phyloP scores from a whole-genome alignment of 768 basidiomycete genomes.

The Suillus subalutaceus region DNA sequence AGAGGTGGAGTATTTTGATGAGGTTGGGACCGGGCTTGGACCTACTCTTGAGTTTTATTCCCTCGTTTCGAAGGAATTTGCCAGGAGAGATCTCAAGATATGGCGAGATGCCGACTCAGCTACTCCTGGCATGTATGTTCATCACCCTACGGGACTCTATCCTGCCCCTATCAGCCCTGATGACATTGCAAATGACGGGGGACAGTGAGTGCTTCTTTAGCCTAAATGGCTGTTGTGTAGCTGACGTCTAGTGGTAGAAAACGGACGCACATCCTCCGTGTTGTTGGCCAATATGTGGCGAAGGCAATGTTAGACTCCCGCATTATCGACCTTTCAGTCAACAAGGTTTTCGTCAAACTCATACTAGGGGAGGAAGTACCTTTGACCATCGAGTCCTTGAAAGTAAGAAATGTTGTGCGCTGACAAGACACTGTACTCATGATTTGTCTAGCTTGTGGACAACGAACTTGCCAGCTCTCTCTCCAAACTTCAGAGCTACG shows the following conservation, averaged over 20 bases:
- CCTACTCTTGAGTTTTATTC: conserved; percentile 99
- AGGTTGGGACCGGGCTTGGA: conserved; percentile 96
- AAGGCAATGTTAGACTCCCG: conserved; percentile 97
- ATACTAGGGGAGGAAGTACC: conserved; percentile 88
- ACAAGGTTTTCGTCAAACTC: conserved; percentile 92
- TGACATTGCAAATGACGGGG: conserved; percentile 71
- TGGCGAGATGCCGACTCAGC: conserved; percentile 86
- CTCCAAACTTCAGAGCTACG: conserved; percentile 73
- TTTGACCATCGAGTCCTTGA: conserved; percentile 79
- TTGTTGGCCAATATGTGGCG: conserved; percentile 95
- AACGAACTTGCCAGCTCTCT: conserved; percentile 84
- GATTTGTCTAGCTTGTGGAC: conserved; percentile 70
- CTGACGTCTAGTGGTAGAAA: conserved; percentile 51
- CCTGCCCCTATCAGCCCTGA: conserved; percentile 79
- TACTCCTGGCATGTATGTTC: conserved; percentile 69
- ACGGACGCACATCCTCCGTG: conserved; percentile 81
- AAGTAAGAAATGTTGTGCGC: conserved; percentile 48
- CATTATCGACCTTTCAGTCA: conserved; percentile 95
- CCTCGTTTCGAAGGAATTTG: conserved; percentile 95
- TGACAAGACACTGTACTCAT: conserved; percentile 7
- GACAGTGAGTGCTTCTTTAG: conserved; percentile 55
- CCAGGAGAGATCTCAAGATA: conserved; percentile 81
- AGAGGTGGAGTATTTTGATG: conserved; percentile 98
- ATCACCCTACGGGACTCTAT: conserved; percentile 84
- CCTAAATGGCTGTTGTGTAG: conserved; percentile 7